These are phyloP conservation scores for Naganishia randhawae DNA, from an alignment of 768 basidiomycete genomes.

Conservation along the genomic window DNA sequence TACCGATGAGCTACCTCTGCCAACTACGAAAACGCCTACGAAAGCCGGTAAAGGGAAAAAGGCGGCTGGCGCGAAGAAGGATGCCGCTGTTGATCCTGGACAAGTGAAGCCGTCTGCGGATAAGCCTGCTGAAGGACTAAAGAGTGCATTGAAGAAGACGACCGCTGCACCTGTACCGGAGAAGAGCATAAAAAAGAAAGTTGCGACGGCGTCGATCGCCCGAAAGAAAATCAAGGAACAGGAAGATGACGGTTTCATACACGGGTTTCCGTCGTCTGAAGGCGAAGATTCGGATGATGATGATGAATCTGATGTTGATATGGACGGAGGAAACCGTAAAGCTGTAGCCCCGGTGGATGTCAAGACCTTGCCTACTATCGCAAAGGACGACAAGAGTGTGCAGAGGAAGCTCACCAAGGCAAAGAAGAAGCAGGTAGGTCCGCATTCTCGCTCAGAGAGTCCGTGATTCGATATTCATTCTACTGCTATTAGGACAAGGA, in stretches of 20 bases:
- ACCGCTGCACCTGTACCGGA: conserved; percentile 25
- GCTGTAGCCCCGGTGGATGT: conserved; percentile 60
- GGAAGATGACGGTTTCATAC: conserved; percentile 53
- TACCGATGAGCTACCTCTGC: conserved; percentile 31
- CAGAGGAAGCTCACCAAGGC: conserved; percentile 60
- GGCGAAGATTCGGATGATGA: conserved; percentile 67
- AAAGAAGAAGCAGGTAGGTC: conserved; percentile 64
- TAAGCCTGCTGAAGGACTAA: conserved; percentile 29
- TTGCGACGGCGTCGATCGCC: conserved; percentile 6
- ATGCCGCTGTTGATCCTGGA: conserved; percentile 14
- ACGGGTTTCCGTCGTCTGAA: conserved; percentile 58
- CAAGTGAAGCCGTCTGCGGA: conserved; percentile 23
- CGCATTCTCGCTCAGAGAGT: not conserved
- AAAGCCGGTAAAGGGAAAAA: conserved; percentile 34
- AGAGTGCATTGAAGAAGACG: conserved; percentile 29
- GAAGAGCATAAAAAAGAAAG: conserved; percentile 33
- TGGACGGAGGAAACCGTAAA: conserved; percentile 52
- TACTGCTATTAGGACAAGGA: conserved; percentile 57
- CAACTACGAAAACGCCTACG: conserved; percentile 25
- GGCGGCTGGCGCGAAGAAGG: conserved; percentile 32
- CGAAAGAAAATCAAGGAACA: conserved; percentile 31
- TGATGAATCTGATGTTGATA: conserved; percentile 53
- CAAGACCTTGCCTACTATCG: conserved; percentile 71
- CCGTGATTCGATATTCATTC: not conserved
- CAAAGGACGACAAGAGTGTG: conserved; percentile 80